Evolutionary conservation across 805 yeast species (phyloP).

Genomic region (Grigorovia jiainica): DNA sequence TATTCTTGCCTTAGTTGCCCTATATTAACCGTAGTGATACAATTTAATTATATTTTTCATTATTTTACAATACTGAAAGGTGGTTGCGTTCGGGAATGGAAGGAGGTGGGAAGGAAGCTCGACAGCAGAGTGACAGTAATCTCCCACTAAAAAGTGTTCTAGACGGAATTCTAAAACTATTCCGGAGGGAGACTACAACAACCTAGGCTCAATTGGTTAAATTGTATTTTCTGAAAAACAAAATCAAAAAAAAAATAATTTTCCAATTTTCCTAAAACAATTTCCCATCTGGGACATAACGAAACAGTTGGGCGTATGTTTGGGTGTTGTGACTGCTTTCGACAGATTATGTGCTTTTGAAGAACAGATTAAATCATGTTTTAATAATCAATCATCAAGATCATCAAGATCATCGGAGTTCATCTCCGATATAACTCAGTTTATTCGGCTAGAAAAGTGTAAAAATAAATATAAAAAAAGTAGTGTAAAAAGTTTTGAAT

Average conservation of each 20-base stretch:
- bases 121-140: neutral
- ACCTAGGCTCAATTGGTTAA: no score
- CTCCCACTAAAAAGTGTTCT: neutral
- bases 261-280: no score
- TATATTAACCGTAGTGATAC: neutral
- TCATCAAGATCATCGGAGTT: no score
- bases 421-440: no score
- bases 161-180: no score
- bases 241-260: no score
- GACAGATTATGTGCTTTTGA: no score
- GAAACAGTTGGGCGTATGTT: neutral
- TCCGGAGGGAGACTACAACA: no score
- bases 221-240: neutral
- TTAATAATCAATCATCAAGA: no score
- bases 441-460: no score
- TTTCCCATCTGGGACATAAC: neutral
- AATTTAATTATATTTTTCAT: neutral
- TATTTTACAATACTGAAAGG: neutral
- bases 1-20: conserved; percentile 11
- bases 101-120: neutral
- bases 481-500: neutral
- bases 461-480: no score
- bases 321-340: neutral
- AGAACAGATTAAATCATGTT: no score
- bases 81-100: neutral